Evolutionary conservation across 2,329 filamentous ascomycete species (phyloP).

Genomic region (Stemphylium lycopersici): DNA sequence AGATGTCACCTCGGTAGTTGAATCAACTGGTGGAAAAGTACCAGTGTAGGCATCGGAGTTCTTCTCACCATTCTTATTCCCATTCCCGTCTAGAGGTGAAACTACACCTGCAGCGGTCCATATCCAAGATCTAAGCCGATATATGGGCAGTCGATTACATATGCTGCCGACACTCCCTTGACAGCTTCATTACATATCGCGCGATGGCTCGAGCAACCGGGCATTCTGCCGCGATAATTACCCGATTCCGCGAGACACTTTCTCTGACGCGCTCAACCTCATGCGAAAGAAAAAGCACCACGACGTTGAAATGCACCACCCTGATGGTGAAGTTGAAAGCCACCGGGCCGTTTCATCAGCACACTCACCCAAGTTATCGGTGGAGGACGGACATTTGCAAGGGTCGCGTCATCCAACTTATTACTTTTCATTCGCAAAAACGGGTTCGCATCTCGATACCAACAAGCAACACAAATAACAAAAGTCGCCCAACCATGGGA

Average conservation of each 20-base stretch:
- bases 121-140: not conserved
- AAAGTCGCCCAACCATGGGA: not conserved
- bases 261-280: not conserved
- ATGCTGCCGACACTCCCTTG: not conserved
- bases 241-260: not conserved
- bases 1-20: constrained; percentile 60
- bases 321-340: not conserved
- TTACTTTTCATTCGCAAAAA: not conserved
- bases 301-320: not conserved
- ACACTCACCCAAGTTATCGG: not conserved
- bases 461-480: not conserved
- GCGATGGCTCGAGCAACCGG: not conserved
- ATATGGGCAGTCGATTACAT: not conserved
- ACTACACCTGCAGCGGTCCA: not conserved
- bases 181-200: not conserved
- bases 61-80: not conserved
- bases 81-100: not conserved
- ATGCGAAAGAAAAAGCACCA: not conserved
- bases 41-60: not conserved
- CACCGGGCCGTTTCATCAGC: not conserved
- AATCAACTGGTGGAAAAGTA: constrained; percentile 51
- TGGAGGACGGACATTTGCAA: not conserved
- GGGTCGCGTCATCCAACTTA: not conserved
- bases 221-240: not conserved
- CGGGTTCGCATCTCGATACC: not conserved